Evolutionary conservation across 2,329 filamentous ascomycete species (phyloP), one percentile per base, ranked within the genome.

Genomic region (Phialophora verrucosa): DNA sequence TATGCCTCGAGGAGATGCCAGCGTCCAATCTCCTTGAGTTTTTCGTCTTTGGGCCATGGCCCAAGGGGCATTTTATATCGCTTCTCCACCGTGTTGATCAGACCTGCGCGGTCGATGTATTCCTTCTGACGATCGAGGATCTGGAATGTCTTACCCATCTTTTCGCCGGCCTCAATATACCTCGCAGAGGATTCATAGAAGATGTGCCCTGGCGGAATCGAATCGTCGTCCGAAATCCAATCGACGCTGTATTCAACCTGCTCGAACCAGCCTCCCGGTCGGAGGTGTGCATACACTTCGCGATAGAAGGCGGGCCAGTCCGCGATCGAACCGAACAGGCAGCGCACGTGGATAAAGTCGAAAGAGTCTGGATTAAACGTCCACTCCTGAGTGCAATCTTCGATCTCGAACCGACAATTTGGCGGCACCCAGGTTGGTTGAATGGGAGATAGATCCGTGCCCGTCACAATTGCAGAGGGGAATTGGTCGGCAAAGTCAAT

Each of bases 191-290:
- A 74, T 29, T 66, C 35, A 4, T 64, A 53, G 27, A 76, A 78
- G 62, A 79, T 74, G 32, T 77, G 77, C 0, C 72, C 72, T 0
- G 71, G 27, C 31, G 50, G 70, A 68, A 79, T 73, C 11, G 73
- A 78, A 11, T 72, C 78, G 58, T 83, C 80, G 53, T 68, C 63
- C 29, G 44, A 42, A 23, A 53, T 55, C 11, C 42, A 59, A 38
- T 65, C 49, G n/a, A 65, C 49, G 11, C 38, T 27, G 35, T 50
- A 27, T 38, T 65, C 63, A 20, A 62, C 49, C 29, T 65, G 56
- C 56, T 83, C 80, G n/a, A 82, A 72, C 71, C 74, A 81, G 20
- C 79, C 32, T 35, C 32, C 32, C 11, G 32, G 32, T 35, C 11
- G 10, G 1, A 35, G 32, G 11, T 35, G 32, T 35, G 32, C 32